Conservation (phyloP, 169 alveolate genomes). For the Plasmodium sp. region DNA sequence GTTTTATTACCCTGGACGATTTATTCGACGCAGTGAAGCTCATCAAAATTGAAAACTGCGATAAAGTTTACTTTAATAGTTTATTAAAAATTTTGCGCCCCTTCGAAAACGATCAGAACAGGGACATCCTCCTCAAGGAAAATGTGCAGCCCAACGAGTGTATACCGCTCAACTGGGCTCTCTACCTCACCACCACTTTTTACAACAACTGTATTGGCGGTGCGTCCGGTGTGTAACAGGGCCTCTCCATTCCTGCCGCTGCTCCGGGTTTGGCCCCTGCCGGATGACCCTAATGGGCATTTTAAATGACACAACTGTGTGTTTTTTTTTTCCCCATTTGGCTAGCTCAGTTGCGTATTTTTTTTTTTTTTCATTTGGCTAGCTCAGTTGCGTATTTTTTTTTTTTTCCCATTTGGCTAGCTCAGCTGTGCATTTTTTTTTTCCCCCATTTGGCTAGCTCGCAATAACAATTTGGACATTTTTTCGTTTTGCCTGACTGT, state of each 20-base stretch:
- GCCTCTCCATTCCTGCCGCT: neutral
- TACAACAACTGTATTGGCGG: conserved; percentile 29
- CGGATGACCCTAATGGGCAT: neutral
- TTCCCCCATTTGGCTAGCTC: neutral
- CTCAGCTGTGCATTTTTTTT: neutral
- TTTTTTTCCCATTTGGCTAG: neutral
- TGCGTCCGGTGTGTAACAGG: neutral
- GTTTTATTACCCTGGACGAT: conserved; percentile 13
- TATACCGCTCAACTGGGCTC: conserved; percentile 24
- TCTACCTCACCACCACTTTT: conserved; percentile 10
- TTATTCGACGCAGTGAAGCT: conserved; percentile 22
- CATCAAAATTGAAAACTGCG: conserved; percentile 58
- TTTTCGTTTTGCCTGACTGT: neutral
- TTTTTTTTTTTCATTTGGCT: neutral
- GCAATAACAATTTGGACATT: neutral
- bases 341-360: neutral
- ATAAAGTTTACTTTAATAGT: conserved; percentile 34
- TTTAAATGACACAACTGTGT: neutral
- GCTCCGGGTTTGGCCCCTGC: neutral
- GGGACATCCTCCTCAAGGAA: conserved; percentile 13
- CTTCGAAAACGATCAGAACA: conserved; percentile 33
- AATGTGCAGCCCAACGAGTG: conserved; percentile 18
- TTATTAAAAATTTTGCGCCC: conserved; percentile 31
- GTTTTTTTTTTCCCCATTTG: neutral
- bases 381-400: neutral